A percentile compares a stretch with the other conserved stretches of the same genome.
phyloP scores from a whole-genome alignment of 1,284 basidiomycete genomes.

The Ustilago crameri region DNA sequence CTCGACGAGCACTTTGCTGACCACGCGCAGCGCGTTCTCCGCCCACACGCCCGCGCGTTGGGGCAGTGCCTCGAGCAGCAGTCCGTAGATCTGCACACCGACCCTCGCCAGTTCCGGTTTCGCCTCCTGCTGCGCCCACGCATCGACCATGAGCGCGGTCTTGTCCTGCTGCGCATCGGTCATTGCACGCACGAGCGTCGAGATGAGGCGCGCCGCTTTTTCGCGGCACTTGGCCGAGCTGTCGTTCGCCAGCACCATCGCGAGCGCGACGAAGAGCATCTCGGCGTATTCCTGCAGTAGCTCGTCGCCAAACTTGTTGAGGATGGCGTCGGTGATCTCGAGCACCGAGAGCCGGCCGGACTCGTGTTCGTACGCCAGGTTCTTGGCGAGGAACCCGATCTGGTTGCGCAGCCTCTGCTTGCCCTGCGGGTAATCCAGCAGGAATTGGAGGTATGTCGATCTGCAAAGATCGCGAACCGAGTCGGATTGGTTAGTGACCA shows the following conservation, averaged over 20 bases:
- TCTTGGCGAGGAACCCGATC: conserved; percentile 92
- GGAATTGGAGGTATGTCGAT: conserved; percentile 88
- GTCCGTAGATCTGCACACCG: conserved; percentile 74
- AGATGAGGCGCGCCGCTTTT: conserved; percentile 85
- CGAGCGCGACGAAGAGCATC: conserved; percentile 88
- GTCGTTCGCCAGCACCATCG: conserved; percentile 94
- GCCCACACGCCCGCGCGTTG: conserved; percentile 26
- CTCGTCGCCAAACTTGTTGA: conserved; percentile 83
- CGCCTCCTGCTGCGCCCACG: conserved; percentile 77
- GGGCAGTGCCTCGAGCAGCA: conserved; percentile 71
- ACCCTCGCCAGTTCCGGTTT: conserved; percentile 77
- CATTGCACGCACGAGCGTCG: conserved; percentile 78
- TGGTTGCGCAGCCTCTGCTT: conserved; percentile 86
- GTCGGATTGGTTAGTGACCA: conserved; percentile 91
- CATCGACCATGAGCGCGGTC: conserved; percentile 79
- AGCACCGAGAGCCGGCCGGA: conserved; percentile 90
- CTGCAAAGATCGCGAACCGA: conserved; percentile 93
- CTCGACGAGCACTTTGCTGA: conserved; percentile 32
- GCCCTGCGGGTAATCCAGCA: conserved; percentile 97
- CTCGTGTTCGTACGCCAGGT: conserved; percentile 90
- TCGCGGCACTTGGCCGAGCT: conserved; percentile 87
- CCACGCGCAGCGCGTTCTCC: conserved; percentile 26
- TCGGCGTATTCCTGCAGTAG: conserved; percentile 86
- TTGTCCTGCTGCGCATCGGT: conserved; percentile 75
- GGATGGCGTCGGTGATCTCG: conserved; percentile 84